Percentiles rank a stretch among this genome's conserved stretches.
Conservation (phyloP, 192 early-diverging fungal species). For the Umbelopsis sp. region DNA sequence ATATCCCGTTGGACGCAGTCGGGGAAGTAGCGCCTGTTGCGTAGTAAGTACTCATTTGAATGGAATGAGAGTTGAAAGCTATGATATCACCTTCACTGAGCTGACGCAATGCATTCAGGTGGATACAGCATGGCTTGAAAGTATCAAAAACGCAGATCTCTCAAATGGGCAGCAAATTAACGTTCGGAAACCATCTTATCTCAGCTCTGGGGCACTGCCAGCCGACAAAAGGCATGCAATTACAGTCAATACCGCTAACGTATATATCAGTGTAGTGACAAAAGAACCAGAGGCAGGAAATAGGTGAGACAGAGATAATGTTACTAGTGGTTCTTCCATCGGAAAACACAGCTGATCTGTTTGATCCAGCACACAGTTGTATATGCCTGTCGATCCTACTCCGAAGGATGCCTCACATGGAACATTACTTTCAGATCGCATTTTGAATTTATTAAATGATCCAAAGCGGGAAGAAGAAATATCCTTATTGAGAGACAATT, state of each 20-base stretch:
- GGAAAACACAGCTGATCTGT: background rate
- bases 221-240: conserved; percentile 13
- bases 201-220: background rate
- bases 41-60: conserved; percentile 43
- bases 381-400: background rate
- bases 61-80: background rate
- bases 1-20: conserved; percentile 46
- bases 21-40: conserved; percentile 53
- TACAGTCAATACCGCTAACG: conserved; percentile 28
- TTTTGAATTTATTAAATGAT: background rate
- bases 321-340: background rate
- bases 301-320: background rate
- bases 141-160: conserved; percentile 7
- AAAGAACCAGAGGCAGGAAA: conserved; percentile 17
- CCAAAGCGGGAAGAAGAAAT: conserved; percentile 8
- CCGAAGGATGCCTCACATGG: background rate
- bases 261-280: conserved; percentile 31
- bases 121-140: conserved; percentile 47
- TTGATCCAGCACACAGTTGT: background rate
- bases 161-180: background rate
- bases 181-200: background rate
- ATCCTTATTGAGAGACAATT: conserved; percentile 5
- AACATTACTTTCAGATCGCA: background rate
- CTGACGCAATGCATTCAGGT: conserved; percentile 27
- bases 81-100: background rate